Evolutionary conservation across 2,329 filamentous ascomycete genomes (phyloP), one percentile per base, ranked within the genome.

Genomic region (Xylariaceae sp.): DNA sequence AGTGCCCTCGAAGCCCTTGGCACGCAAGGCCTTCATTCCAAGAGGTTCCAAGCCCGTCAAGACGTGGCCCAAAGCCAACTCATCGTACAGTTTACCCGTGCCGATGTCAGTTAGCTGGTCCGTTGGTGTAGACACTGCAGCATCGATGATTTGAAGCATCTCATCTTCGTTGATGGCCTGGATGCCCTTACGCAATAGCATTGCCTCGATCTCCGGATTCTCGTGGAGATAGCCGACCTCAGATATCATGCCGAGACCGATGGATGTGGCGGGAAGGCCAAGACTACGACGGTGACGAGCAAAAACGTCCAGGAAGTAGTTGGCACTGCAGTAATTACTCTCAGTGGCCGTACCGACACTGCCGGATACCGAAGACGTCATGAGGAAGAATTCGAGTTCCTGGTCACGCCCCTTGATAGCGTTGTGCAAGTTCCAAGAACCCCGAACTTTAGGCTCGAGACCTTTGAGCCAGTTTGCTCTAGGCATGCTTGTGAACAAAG

Each of bases 261-360:
- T 5, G 2, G 67, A 62, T 1, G 56, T 51, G 6, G 54, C 65
- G 0, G 67, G 57, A 0, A 66, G 55, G 1, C 67, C 68, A 0
- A 62, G 56, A 4, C 32, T 34, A 4, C 59, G 56, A 5, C 64
- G 62, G n/a, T 65, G 63, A 0, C 64, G 56, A 0, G 66, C 60
- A 27, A 72, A 65, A 1, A 57, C 50, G 47, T 74, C 72, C 2
- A 72, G 64, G 59, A 67, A 73, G 27, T 54, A 56, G 54, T 73
- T 74, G 1, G 60, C 71, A 0, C 68, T 65, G 41, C 61, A 64
- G 50, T 74, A 74, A 47, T 72, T 72, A 27, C 58, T 55, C 49
- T 74, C 70, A 0, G 62, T 66, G 1, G 67, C 59, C 5, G 61
- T 67, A 0, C 69, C 71, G 3, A 69, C 53, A n/a, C 59, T 64